phyloP scores from a whole-genome alignment of 1,139 yeast genomes.

The Kodamaea sp. region DNA sequence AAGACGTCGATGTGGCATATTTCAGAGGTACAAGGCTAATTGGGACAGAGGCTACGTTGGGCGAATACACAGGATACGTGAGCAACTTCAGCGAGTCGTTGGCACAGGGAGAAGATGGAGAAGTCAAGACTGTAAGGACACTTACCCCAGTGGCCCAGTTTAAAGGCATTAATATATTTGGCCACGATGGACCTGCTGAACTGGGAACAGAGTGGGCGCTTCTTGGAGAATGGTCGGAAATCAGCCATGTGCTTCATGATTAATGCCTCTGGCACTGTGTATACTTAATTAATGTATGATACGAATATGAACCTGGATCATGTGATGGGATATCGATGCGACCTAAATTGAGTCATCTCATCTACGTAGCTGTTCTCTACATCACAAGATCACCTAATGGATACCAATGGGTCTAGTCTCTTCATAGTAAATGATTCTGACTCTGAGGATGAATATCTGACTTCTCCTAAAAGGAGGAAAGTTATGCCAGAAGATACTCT shows the following conservation, averaged over 20 bases:
- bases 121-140: slow-evolving; percentile 27
- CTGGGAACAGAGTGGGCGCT: slow-evolving; percentile 35
- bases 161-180: slow-evolving; percentile 32
- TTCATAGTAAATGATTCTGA: slow-evolving; percentile 9
- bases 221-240: slow-evolving; percentile 36
- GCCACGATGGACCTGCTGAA: slow-evolving; percentile 39
- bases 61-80: slow-evolving; percentile 30
- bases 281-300: too few relatives aligned
- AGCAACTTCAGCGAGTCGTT: slow-evolving; percentile 34
- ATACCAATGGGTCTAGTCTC: slow-evolving; percentile 10
- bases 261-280: too few relatives aligned
- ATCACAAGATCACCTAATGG: too few relatives aligned
- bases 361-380: too few relatives aligned
- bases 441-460: too few relatives aligned
- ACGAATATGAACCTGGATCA: too few relatives aligned
- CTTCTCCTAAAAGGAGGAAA: too few relatives aligned
- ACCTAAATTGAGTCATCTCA: too few relatives aligned
- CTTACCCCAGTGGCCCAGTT: slow-evolving; percentile 36
- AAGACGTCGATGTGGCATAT: slow-evolving; percentile 28
- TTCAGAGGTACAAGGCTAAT: slow-evolving; percentile 44
- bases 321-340: too few relatives aligned
- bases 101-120: slow-evolving; percentile 16
- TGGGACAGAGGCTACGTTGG: slow-evolving; percentile 28
- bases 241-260: slow-evolving; percentile 35
- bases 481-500: too few relatives aligned